A percentile compares a stretch with the other conserved stretches of the same genome.
phyloP scores from a whole-genome alignment of 108 stramenopile genomes.

The Pseudonitzschia pungens region DNA sequence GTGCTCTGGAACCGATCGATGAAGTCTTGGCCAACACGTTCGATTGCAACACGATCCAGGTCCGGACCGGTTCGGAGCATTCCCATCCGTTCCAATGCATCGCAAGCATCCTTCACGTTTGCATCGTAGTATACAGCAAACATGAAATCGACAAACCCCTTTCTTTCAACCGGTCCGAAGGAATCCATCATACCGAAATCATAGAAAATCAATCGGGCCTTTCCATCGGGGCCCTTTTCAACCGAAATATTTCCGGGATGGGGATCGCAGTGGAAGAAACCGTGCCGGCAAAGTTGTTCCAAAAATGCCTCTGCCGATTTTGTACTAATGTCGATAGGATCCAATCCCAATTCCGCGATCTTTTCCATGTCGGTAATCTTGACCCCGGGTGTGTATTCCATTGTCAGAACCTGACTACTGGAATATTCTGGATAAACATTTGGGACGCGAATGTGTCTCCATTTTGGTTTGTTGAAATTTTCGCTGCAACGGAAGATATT shows the following conservation, averaged over 20 bases:
- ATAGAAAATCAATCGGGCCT: slow-evolving; percentile 89
- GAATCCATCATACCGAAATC: slow-evolving; percentile 99
- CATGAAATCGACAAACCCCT: slow-evolving; percentile 88
- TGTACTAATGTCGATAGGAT: slow-evolving; percentile 81
- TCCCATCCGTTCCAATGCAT: slow-evolving; percentile 92
- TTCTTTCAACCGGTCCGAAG: slow-evolving; percentile 71
- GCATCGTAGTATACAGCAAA: slow-evolving; percentile 91
- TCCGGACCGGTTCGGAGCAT: slow-evolving; percentile 85
- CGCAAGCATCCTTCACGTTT: slow-evolving; percentile 87
- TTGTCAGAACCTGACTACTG: slow-evolving; percentile 83
- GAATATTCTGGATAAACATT: slow-evolving; percentile 83
- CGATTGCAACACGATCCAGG: slow-evolving; percentile 93
- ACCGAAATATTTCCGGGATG: slow-evolving; percentile 90
- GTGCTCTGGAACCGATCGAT: slow-evolving; percentile 92
- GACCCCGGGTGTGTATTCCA: slow-evolving; percentile 95
- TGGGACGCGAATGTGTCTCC: slow-evolving; percentile 90
- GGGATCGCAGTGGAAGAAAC: slow-evolving; percentile 85
- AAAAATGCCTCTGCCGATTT: slow-evolving; percentile 92
- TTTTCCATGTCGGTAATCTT: slow-evolving; percentile 91
- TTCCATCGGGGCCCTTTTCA: slow-evolving; percentile 71
- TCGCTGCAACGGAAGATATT: slow-evolving; percentile 33
- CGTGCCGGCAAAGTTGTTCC: slow-evolving; percentile 94
- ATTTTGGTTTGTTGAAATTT: slow-evolving; percentile 77
- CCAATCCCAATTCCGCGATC: slow-evolving; percentile 59
- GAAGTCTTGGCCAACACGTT: slow-evolving; percentile 94